Conservation (phyloP, 2,329 filamentous ascomycete genomes). For the Tolypocladium inflatum region DNA sequence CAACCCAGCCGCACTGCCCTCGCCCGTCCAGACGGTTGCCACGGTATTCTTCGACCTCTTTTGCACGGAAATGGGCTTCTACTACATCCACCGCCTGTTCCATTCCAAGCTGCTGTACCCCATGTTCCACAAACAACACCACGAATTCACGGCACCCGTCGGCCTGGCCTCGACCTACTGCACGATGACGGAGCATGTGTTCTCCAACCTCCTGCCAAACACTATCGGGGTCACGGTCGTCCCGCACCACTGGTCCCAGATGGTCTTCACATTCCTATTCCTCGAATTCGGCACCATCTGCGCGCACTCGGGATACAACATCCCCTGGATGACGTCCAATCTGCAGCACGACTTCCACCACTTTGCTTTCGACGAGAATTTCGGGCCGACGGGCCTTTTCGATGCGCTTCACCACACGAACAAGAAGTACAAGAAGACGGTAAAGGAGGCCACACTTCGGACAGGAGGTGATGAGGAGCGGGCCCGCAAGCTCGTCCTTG, state of each 20-base stretch:
- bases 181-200: conserved; percentile 38
- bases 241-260: conserved; percentile 9
- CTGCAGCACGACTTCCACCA: conserved; percentile 11
- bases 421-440: conserved; percentile 3
- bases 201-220: conserved; percentile 39
- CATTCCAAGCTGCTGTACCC: conserved; percentile 34
- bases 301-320: conserved; percentile 7
- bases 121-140: conserved; percentile 40
- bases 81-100: conserved; percentile 39
- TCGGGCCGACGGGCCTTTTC: conserved; percentile 7
- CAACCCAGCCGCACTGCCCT: conserved; percentile 1
- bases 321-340: conserved; percentile 6
- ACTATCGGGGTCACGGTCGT: conserved; percentile 16
- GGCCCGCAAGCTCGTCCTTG: conserved; percentile 7
- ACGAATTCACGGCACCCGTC: conserved; percentile 41
- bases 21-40: conserved; percentile 1
- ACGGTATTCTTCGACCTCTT: conserved; percentile 7
- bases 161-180: conserved; percentile 41
- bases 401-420: conserved; percentile 6
- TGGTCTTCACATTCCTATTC: conserved; percentile 7
- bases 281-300: conserved; percentile 9
- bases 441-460: conserved; percentile 5
- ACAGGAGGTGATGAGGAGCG: conserved; percentile 8
- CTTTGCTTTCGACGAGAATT: conserved; percentile 11
- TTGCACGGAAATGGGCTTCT: conserved; percentile 33